These are phyloP conservation scores for Phytophthora lateralis DNA, from an alignment of 352 stramenopile genomes.

Conservation along the genomic window DNA sequence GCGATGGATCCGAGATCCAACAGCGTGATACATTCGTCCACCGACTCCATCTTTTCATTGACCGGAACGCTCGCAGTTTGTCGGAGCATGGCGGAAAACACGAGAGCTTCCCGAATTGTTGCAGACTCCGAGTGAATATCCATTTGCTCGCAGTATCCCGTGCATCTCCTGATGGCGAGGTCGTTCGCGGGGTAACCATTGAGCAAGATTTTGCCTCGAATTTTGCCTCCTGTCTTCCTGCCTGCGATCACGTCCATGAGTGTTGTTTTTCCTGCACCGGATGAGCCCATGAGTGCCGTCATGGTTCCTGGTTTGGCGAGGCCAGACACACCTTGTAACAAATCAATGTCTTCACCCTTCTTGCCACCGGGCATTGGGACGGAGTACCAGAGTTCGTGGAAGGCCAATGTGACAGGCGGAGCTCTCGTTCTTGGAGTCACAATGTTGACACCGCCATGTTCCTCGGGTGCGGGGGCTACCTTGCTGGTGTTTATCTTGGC, in stretches of 20 bases:
- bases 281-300: slow-evolving; percentile 76
- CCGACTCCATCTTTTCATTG: slow-evolving; percentile 48
- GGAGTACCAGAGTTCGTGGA: slow-evolving; percentile 64
- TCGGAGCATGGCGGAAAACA: slow-evolving; percentile 89
- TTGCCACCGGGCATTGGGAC: slow-evolving; percentile 48
- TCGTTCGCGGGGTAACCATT: slow-evolving; percentile 57
- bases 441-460: slow-evolving; percentile 13
- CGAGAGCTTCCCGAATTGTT: slow-evolving; percentile 89
- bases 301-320: slow-evolving; percentile 63
- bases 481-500: slow-evolving; percentile 9
- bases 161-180: slow-evolving; percentile 55
- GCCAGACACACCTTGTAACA: slow-evolving; percentile 85
- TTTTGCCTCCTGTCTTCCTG: slow-evolving; percentile 88
- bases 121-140: slow-evolving; percentile 90
- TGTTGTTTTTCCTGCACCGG: slow-evolving; percentile 92
- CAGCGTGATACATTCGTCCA: slow-evolving; percentile 62
- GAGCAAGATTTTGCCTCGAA: slow-evolving; percentile 69
- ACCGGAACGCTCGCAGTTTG: slow-evolving; percentile 39
- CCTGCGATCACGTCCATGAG: slow-evolving; percentile 94
- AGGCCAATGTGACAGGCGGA: slow-evolving; percentile 49
- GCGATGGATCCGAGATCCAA: slow-evolving; percentile 55
- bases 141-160: slow-evolving; percentile 84
- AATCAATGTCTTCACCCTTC: slow-evolving; percentile 59
- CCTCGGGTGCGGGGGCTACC: slow-evolving; percentile 24
- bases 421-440: slow-evolving; percentile 23